A percentile compares a stretch with the other conserved stretches of the same genome.
These are phyloP conservation scores for Colletotrichum liriopes DNA, from an alignment of 2,329 filamentous ascomycete species.

Conservation along the genomic window DNA sequence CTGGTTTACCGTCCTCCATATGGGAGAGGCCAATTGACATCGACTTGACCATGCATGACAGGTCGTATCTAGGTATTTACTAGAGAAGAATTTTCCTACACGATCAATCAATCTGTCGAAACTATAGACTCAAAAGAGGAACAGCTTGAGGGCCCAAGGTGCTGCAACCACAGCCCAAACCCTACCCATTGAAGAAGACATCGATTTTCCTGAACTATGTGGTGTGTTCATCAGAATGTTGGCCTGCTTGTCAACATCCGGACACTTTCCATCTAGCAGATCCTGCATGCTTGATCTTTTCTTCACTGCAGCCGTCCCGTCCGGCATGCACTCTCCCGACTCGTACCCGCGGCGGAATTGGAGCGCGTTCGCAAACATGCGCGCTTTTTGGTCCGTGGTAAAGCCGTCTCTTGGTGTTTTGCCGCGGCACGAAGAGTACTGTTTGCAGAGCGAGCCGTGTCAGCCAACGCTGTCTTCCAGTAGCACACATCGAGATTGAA, in stretches of 20 bases:
- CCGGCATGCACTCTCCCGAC: conserved; percentile 44
- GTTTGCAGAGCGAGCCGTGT: neutral
- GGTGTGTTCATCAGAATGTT: conserved; percentile 28
- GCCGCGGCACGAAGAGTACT: conserved; percentile 43
- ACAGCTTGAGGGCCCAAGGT: neutral
- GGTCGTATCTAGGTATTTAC: neutral
- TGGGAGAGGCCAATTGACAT: neutral
- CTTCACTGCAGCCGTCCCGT: conserved; percentile 20
- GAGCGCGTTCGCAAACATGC: conserved; percentile 46
- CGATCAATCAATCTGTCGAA: neutral
- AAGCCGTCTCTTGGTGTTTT: conserved; percentile 41
- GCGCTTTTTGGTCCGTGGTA: conserved; percentile 47
- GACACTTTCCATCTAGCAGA: conserved; percentile 45
- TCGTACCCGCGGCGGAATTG: conserved; percentile 46
- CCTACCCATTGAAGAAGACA: neutral
- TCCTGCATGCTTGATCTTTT: conserved; percentile 47
- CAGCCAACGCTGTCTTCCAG: neutral
- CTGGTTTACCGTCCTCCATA: too few relatives aligned
- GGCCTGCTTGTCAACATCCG: conserved; percentile 42
- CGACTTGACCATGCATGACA: neutral
- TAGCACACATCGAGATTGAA: neutral
- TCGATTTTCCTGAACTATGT: neutral
- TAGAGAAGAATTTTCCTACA: too few relatives aligned
- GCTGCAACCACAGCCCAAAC: neutral
- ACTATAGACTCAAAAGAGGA: neutral